phyloP scores from a whole-genome alignment of 2,329 filamentous ascomycete genomes.

The Cryphonectria carpinicola region DNA sequence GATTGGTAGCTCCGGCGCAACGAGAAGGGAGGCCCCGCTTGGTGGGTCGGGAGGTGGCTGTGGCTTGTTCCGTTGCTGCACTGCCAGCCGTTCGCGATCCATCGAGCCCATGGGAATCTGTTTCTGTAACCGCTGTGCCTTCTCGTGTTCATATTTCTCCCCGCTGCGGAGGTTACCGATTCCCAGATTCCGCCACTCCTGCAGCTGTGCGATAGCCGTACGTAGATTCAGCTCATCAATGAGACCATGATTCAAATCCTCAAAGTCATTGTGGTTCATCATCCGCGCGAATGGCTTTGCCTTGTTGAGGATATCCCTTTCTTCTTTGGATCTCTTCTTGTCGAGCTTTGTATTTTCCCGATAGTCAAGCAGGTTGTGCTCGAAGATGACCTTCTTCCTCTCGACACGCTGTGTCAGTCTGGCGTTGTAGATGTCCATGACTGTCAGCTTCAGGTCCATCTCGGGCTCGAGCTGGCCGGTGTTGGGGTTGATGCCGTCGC shows the following conservation, averaged over 20 bases:
- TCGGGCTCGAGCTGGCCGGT: slow-evolving; percentile 91
- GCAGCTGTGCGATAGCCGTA: slow-evolving; percentile 85
- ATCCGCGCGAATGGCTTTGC: slow-evolving; percentile 95
- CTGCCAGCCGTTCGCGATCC: slow-evolving; percentile 78
- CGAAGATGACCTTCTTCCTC: slow-evolving; percentile 94
- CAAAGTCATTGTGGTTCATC: slow-evolving; percentile 94
- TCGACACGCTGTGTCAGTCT: slow-evolving; percentile 89
- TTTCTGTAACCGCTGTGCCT: slow-evolving; percentile 73
- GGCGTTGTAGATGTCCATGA: slow-evolving; percentile 98
- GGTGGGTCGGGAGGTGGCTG: slow-evolving; percentile 69
- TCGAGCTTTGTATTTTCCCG: slow-evolving; percentile 86
- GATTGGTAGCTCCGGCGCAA: slow-evolving; percentile 77
- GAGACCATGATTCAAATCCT: slow-evolving; percentile 80
- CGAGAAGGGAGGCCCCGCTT: slow-evolving; percentile 74
- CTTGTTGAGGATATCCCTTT: slow-evolving; percentile 87
- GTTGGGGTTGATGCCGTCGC: slow-evolving; percentile 83
- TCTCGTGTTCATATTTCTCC: slow-evolving; percentile 92
- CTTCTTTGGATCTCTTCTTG: slow-evolving; percentile 95
- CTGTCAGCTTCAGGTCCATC: slow-evolving; percentile 95
- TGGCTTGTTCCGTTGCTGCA: slow-evolving; percentile 70
- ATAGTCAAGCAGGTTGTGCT: slow-evolving; percentile 92
- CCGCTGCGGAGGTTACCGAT: slow-evolving; percentile 85
- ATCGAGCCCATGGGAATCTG: slow-evolving; percentile 76
- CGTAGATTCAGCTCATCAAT: slow-evolving; percentile 90
- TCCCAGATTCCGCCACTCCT: slow-evolving; percentile 87